Conservation (phyloP, 345 rosid species). For the Aquilaria malaccensis region DNA sequence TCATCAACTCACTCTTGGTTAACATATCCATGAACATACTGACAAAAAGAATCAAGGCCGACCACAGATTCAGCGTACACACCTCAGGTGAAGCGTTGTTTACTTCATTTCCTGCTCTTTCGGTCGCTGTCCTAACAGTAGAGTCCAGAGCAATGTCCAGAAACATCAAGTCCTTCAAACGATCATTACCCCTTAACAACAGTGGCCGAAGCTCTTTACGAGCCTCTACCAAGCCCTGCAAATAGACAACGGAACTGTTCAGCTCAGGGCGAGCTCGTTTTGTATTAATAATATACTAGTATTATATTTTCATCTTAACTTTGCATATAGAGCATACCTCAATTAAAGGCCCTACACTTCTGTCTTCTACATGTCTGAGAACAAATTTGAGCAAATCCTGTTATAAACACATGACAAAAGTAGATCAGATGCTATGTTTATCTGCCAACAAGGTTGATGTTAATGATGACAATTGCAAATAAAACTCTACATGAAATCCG, state of each 20-base stretch:
- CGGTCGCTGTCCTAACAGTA: conserved; percentile 89
- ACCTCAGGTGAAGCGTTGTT: conserved; percentile 85
- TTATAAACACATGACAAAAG: conserved; percentile 12
- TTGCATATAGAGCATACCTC: conserved; percentile 40
- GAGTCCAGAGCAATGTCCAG: conserved; percentile 94
- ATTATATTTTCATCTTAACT: conserved; percentile 1
- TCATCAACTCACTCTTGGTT: neutral
- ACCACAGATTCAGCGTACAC: neutral
- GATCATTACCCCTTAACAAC: conserved; percentile 56
- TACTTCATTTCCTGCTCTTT: conserved; percentile 87
- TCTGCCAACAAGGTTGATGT: conserved; percentile 1
- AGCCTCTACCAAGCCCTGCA: conserved; percentile 92
- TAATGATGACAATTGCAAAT: conserved; percentile 14
- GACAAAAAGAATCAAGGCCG: too few species aligned
- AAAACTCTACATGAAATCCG: conserved; percentile 73
- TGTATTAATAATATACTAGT: neutral
- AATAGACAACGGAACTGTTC: neutral
- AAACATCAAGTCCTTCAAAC: conserved; percentile 90
- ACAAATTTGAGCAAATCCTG: conserved; percentile 87
- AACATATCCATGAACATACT: neutral
- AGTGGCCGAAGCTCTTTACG: conserved; percentile 89
- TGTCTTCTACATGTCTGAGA: conserved; percentile 79
- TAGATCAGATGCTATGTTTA: neutral
- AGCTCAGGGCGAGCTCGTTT: too few species aligned
- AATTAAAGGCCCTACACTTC: conserved; percentile 77